Evolutionary conservation across 2,329 filamentous ascomycete species (phyloP).

Genomic region (Scopulariopsis brevicaulis): DNA sequence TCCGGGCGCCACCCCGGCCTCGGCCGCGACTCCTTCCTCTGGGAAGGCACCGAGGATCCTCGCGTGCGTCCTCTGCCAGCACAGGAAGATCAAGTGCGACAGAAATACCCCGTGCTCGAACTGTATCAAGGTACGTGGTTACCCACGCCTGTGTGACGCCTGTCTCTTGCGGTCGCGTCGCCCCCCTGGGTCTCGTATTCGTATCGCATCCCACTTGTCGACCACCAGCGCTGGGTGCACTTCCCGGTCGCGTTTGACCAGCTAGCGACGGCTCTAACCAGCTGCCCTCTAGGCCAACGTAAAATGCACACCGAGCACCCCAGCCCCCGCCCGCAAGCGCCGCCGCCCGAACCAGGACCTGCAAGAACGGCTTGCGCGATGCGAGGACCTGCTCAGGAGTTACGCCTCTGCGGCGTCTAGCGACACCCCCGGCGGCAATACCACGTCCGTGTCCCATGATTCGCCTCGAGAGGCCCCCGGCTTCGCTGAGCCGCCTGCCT

Average conservation of each 20-base stretch:
- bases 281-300: constrained; percentile 36
- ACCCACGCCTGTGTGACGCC: neutral
- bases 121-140: constrained; percentile 39
- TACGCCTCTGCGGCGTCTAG: constrained; percentile 31
- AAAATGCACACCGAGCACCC: constrained; percentile 46
- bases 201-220: neutral
- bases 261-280: constrained; percentile 2
- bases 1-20: neutral
- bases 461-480: constrained; percentile 6
- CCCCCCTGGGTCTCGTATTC: neutral
- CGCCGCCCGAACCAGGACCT: constrained; percentile 49
- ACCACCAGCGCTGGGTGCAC: too few relatives aligned
- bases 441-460: constrained; percentile 4
- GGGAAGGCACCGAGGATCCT: constrained; percentile 33
- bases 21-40: constrained; percentile 2
- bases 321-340: constrained; percentile 47
- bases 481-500: constrained; percentile 11
- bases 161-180: neutral
- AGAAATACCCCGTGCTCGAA: constrained; percentile 47
- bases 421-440: constrained; percentile 4
- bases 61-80: constrained; percentile 46
- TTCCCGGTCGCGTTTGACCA: neutral
- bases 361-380: constrained; percentile 46
- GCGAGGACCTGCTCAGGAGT: constrained; percentile 45
- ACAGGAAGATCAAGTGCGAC: constrained; percentile 53